Evolutionary conservation across 148 eudicot species (phyloP).

Genomic region (Vaccinium macrocarpon): DNA sequence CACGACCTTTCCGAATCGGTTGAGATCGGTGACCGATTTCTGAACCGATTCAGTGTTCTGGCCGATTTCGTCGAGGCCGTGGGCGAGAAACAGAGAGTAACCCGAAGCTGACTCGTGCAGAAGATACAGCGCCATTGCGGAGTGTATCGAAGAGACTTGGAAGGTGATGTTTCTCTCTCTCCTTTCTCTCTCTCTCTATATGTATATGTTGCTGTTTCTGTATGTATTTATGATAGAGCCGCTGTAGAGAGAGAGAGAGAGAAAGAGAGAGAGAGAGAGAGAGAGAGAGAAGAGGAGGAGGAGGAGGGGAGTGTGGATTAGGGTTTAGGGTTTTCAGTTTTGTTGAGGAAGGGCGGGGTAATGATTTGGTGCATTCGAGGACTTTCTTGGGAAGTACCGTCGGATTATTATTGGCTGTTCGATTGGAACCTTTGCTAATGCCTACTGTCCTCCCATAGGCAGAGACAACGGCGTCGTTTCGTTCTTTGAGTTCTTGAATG

Average conservation of each 20-base stretch:
- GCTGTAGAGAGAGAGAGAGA: not conserved
- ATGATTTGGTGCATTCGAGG: not conserved
- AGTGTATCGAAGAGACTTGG: not conserved
- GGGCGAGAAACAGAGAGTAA: conserved; percentile 51
- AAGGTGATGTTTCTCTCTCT: not conserved
- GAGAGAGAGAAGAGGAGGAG: too few species aligned
- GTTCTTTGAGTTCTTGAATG: too few species aligned
- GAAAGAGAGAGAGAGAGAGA: not conserved
- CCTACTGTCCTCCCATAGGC: not conserved
- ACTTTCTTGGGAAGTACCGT: not conserved
- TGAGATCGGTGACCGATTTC: conserved; percentile 71
- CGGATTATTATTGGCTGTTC: not conserved
- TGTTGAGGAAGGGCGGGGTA: not conserved
- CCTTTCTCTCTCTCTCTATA: not conserved
- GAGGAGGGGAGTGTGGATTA: not conserved
- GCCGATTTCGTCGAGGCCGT: conserved; percentile 92
- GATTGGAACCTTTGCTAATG: not conserved
- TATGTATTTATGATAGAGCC: conserved; percentile 4
- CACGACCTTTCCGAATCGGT: conserved; percentile 80
- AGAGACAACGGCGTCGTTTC: not conserved
- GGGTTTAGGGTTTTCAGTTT: not conserved
- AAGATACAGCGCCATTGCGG: conserved; percentile 51
- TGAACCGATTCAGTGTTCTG: conserved; percentile 79
- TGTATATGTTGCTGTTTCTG: not conserved
- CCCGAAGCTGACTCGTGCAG: conserved; percentile 78